A percentile compares a stretch with the other conserved stretches of the same genome.
phyloP scores from a whole-genome alignment of 768 basidiomycete genomes.

The Termitomyces sp. region DNA sequence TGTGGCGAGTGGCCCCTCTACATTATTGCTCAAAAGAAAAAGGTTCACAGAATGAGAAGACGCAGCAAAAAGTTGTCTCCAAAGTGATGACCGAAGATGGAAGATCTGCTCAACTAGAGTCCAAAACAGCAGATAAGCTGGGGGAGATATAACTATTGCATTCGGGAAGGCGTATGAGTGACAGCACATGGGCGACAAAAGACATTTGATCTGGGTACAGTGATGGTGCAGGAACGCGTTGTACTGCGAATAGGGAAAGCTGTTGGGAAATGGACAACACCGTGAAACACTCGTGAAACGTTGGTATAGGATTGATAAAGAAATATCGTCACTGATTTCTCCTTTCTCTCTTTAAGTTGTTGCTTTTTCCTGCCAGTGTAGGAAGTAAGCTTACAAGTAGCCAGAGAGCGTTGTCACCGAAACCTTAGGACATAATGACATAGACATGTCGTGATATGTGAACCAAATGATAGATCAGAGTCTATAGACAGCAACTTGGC shows the following conservation, averaged over 20 bases:
- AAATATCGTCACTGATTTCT: background rate
- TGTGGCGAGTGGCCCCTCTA: no score
- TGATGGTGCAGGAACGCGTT: slow-evolving; percentile 1
- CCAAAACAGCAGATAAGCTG: background rate
- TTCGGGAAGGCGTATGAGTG: slow-evolving; percentile 4
- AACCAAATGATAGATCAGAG: background rate
- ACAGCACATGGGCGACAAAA: background rate
- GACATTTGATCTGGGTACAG: background rate
- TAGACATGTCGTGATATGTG: background rate
- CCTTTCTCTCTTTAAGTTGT: no score
- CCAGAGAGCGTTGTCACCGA: background rate
- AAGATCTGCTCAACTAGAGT: background rate
- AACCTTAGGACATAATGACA: background rate
- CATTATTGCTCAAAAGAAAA: no score
- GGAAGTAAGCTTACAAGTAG: no score
- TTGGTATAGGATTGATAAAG: no score
- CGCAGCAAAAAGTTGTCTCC: background rate
- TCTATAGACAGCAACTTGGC: background rate
- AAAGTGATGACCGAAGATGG: background rate
- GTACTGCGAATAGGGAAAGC: no score
- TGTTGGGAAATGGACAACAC: background rate
- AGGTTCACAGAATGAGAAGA: background rate
- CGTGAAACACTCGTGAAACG: background rate
- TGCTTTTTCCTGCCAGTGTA: background rate
- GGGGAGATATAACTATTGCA: no score